These are phyloP conservation scores for Rosa lucieae DNA, from an alignment of 306 rosid genomes.

Conservation along the genomic window DNA sequence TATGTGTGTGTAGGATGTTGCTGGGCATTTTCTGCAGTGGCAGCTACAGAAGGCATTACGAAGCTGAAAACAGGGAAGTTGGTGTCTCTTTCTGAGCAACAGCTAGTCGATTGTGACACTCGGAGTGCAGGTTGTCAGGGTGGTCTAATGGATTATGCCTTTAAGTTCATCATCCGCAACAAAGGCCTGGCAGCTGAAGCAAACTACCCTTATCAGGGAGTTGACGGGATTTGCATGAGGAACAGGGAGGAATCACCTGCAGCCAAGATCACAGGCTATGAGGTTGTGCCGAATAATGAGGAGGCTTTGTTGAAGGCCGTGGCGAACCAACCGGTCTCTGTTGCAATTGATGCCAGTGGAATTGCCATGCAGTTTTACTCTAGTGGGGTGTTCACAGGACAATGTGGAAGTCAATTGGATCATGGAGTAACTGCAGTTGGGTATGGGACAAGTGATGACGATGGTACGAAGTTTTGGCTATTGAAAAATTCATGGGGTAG, in stretches of 20 bases:
- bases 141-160: constrained; percentile 18
- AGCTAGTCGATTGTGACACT: constrained; percentile 28
- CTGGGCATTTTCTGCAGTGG: constrained; percentile 43
- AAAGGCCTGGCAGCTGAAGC: constrained; percentile 14
- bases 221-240: not conserved
- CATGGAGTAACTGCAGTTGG: constrained; percentile 31
- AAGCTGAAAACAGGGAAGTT: constrained; percentile 21
- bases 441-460: constrained; percentile 20
- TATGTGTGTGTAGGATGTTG: constrained; percentile 26
- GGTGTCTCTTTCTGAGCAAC: constrained; percentile 36
- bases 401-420: constrained; percentile 22
- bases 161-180: constrained; percentile 5
- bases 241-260: not conserved
- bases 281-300: constrained; percentile 24
- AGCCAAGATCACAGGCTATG: constrained; percentile 16
- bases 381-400: constrained; percentile 26
- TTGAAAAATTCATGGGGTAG: constrained; percentile 28
- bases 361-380: constrained; percentile 24
- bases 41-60: constrained; percentile 39
- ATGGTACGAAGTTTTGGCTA: constrained; percentile 27
- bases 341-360: constrained; percentile 30
- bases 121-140: constrained; percentile 8
- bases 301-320: constrained; percentile 22
- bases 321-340: constrained; percentile 20
- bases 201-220: constrained; percentile 8